Percentiles rank a stretch among this genome's conserved stretches.
Evolutionary conservation across 2,329 filamentous ascomycete species (phyloP).

Genomic region (Mollisia scopiformis): DNA sequence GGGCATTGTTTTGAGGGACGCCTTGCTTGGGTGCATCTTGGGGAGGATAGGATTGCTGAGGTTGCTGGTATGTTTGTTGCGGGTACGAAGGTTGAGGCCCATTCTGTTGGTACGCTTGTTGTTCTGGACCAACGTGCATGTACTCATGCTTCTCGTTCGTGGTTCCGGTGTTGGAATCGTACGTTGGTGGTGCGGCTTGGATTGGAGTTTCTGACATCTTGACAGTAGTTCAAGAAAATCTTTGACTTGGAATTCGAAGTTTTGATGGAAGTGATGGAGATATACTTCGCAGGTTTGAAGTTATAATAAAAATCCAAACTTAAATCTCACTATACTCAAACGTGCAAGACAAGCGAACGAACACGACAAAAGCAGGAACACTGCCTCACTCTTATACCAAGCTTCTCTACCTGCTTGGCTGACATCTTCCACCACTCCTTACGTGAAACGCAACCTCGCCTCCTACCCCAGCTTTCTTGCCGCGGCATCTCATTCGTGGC

Average conservation of each 20-base stretch:
- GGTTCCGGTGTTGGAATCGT: neutral
- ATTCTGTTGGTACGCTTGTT: conserved; percentile 1
- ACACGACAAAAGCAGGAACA: neutral
- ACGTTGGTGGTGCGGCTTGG: conserved; percentile 8
- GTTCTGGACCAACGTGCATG: neutral
- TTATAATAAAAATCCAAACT: neutral
- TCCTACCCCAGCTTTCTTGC: neutral
- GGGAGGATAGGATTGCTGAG: neutral
- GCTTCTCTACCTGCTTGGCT: neutral
- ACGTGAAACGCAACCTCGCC: neutral
- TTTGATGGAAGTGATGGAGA: too few relatives aligned
- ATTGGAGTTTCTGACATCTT: conserved; percentile 1
- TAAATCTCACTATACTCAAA: too few relatives aligned
- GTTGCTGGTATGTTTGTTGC: neutral
- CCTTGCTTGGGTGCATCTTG: neutral
- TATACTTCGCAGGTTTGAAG: too few relatives aligned
- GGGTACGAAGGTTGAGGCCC: too few relatives aligned
- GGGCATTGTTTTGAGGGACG: neutral
- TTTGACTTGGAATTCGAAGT: neutral
- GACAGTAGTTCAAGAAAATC: neutral
- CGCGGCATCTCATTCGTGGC: too few relatives aligned
- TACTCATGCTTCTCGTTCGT: conserved; percentile 12
- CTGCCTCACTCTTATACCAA: neutral
- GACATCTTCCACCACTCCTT: neutral
- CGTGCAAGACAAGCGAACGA: neutral